phyloP scores from a whole-genome alignment of 208 protist species.

The Trypanosoma cruzi region DNA sequence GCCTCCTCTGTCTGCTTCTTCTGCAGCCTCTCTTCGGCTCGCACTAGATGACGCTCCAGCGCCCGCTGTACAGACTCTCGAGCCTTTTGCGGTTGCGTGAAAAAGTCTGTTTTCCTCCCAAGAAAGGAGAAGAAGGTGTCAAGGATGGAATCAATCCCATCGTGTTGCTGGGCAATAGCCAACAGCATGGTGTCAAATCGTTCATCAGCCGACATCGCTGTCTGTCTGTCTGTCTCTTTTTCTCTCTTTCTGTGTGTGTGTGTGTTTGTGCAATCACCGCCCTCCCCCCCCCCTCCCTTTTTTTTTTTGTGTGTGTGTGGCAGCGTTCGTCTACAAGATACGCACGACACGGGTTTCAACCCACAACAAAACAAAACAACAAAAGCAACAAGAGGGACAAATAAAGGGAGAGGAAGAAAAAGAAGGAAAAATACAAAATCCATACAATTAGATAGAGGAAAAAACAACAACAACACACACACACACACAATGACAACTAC shows the following conservation, averaged over 20 bases:
- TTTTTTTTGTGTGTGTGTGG: constrained; percentile 4
- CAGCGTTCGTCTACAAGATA: neutral
- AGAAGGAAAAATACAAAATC: neutral
- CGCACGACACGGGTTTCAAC: neutral
- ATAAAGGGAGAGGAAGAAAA: constrained; percentile 11
- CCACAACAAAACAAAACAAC: neutral
- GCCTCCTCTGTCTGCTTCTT: constrained; percentile 22
- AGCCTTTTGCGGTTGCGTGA: constrained; percentile 81
- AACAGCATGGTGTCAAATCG: constrained; percentile 91
- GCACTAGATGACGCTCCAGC: constrained; percentile 58
- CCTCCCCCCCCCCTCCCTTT: neutral
- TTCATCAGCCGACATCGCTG: constrained; percentile 34
- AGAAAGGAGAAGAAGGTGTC: constrained; percentile 94
- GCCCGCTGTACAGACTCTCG: constrained; percentile 46
- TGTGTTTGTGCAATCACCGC: neutral
- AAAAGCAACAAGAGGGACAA: neutral
- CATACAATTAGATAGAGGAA: constrained; percentile 1
- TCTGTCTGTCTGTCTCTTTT: too few species aligned
- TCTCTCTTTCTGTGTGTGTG: too few species aligned
- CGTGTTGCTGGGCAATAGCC: constrained; percentile 91
- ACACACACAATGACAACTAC: neutral
- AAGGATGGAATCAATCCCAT: constrained; percentile 90
- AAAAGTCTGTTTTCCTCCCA: constrained; percentile 93
- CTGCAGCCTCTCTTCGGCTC: constrained; percentile 40
- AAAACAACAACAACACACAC: constrained; percentile 1